Base-by-base conservation (phyloP, 495 filamentous ascomycete genomes). In the Penicillium chermesinum region DNA sequence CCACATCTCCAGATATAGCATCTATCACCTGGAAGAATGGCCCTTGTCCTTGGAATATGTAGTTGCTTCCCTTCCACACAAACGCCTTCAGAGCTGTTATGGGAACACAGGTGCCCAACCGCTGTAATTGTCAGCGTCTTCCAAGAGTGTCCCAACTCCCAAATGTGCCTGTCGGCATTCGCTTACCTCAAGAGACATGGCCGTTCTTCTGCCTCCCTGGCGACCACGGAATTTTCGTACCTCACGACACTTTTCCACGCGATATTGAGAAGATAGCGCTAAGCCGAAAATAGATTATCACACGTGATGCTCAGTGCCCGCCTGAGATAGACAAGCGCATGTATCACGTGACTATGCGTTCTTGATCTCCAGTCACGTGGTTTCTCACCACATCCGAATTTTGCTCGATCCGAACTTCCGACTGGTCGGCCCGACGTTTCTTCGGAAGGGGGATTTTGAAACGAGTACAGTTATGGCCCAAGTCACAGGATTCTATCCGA, bases 31-130 rank as follows among this genome's bases (percentile, higher is more conserved):
- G 63, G n/a, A 60, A 51, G 37, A 55, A 67, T 13, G 64, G 56
- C 1, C 72, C 72, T 57, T 76, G 71, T n/a, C 67, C 70, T 48
- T 71, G 55, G 3, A 76, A 46, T 21, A 76, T 43, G 30, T 70
- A 52, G 13, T 46, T 47, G 2, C 27, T 49, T 36, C 53, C 55
- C 18, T 52, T 54, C 48, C 65, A 50, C 14, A 44, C 46, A 48
- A 72, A 46, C 13, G 59, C 54, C 42, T 71, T 64, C 32, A 74
- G 51, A 35, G 65, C 60, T 41, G 71, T 63, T 42, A 73, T 67
- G n/a, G 72, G 72, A 37, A 76, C 61, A 61, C 68, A 72, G 53
- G 65, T 65, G 67, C 73, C 69, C 59, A 72, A 53, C 54, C 71
- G 67, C 72, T 75, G 40, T 18, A 21, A 16, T 44, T 46, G 53